Evolutionary conservation across 2,329 filamentous ascomycete genomes (phyloP), one percentile per base, ranked within the genome.

Genomic region (Cercospora sojina): DNA sequence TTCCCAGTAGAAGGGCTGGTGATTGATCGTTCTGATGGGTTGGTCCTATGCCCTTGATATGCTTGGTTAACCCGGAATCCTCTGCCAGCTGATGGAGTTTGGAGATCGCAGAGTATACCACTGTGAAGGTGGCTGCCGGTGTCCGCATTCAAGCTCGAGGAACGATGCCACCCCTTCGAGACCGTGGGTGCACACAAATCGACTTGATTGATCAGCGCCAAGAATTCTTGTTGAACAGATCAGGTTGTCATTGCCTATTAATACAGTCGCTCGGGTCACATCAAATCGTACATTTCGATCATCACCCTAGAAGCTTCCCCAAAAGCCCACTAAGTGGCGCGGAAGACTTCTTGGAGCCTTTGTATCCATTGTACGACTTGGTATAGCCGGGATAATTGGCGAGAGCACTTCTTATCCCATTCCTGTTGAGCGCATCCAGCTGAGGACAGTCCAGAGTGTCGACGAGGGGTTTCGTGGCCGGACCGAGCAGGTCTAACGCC

Each of bases 391-490:
- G 20, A 3, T 27, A 53, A 13, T 53, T 53, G 47, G 47, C 13
- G 20, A 53, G 47, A 29, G 47, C 20, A n/a, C 23, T 7, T 53
- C 47, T 53, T 1, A 53, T 53, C 9, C 13, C 47, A 53, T 53
- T n/a, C 20, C 47, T n/a, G 47, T 53, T 53, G 23, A 27, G 47
- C 13, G 20, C 47, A 27, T 27, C 57, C 35, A 43, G 57, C 57
- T 41, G 57, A 59, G 57, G 35, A 43, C 31, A 43, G 12, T 59
- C 32, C 35, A 59, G 7, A 16, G 59, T 43, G 18, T 59, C 57
- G 12, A 59, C 57, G 25, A 67, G 62, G 41, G 32, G 18, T 16
- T 32, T 55, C 4, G 62, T 65, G 9, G 65, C 35, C 1, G 59
- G 59, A 29, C 25, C 53, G 27, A 68, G 49, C 20, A 62, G 18